Percentiles rank a stretch among this genome's conserved stretches.
Conservation (phyloP, 345 rosid species). For the Euphorbia pulcherrima region DNA sequence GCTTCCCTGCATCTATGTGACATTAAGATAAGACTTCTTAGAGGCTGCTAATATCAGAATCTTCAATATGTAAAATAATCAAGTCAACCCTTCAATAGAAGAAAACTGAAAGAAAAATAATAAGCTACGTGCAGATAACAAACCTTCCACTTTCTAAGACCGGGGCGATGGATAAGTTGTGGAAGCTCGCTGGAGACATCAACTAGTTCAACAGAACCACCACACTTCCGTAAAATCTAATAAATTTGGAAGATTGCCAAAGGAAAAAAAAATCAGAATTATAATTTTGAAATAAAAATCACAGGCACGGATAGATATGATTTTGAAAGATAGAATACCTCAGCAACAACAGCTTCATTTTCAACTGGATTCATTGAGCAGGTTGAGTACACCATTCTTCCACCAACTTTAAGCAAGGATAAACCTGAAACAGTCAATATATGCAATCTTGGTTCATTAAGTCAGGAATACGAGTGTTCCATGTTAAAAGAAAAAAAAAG, state of each 20-base stretch:
- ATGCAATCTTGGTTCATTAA: background rate
- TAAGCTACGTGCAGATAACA: slow-evolving; percentile 14
- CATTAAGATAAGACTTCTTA: background rate
- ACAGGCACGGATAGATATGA: background rate
- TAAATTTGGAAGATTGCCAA: background rate
- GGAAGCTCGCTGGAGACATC: slow-evolving; percentile 79
- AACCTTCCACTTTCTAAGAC: slow-evolving; percentile 89
- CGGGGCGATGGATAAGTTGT: slow-evolving; percentile 77
- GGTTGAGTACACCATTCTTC: slow-evolving; percentile 95
- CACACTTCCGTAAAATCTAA: slow-evolving; percentile 75
- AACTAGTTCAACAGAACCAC: slow-evolving; percentile 74
- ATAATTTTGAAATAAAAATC: background rate
- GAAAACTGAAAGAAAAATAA: background rate
- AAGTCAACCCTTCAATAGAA: background rate
- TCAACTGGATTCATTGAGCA: slow-evolving; percentile 99
- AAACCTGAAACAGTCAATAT: slow-evolving; percentile 49
- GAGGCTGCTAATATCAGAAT: slow-evolving; percentile 2
- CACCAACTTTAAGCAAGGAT: slow-evolving; percentile 83
- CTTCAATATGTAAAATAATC: background rate
- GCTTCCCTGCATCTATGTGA: background rate
- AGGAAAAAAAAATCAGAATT: background rate
- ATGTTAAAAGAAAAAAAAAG: background rate
- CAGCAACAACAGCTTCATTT: slow-evolving; percentile 96
- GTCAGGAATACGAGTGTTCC: background rate
- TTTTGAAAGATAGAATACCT: slow-evolving; percentile 41